These are phyloP conservation scores for Kockovaella imperatae DNA, from an alignment of 768 basidiomycete genomes.

Conservation along the genomic window DNA sequence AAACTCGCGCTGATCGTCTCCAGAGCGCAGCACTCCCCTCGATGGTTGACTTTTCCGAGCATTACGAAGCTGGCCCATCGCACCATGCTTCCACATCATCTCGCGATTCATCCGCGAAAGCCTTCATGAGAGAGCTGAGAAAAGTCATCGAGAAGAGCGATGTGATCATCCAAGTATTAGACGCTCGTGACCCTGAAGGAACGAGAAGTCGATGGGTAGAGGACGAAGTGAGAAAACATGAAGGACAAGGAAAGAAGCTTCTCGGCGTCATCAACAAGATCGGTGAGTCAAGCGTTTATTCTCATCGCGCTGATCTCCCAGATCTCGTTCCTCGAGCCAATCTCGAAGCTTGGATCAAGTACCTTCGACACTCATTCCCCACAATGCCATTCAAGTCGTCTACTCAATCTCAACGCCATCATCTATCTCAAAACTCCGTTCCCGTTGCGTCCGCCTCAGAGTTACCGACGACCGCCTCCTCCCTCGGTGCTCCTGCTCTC, in stretches of 20 bases:
- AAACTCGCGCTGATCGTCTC: too few species aligned
- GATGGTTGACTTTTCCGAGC: too few species aligned
- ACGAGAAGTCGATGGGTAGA: constrained; percentile 87
- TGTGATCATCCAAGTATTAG: constrained; percentile 71
- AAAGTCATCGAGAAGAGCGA: constrained; percentile 92
- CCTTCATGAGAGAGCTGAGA: constrained; percentile 68
- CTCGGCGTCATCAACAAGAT: constrained; percentile 96
- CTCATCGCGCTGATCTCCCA: constrained; percentile 39
- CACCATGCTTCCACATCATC: constrained; percentile 38
- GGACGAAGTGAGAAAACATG: constrained; percentile 79
- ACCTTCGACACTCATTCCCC: constrained; percentile 85
- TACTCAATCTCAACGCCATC: constrained; percentile 66
- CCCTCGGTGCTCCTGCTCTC: constrained; percentile 50
- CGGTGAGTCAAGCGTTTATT: constrained; percentile 51
- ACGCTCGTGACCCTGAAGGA: constrained; percentile 91
- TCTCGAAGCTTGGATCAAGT: constrained; percentile 79
- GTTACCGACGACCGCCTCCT: constrained; percentile 39
- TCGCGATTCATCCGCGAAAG: constrained; percentile 45
- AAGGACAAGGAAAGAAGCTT: constrained; percentile 80
- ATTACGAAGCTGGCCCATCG: constrained; percentile 3
- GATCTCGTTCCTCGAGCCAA: constrained; percentile 84
- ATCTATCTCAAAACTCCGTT: constrained; percentile 55
- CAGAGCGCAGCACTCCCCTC: too few species aligned
- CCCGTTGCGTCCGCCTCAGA: constrained; percentile 24
- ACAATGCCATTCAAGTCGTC: constrained; percentile 85